Percentiles rank a stretch among this genome's conserved stretches.
Evolutionary conservation across 805 yeast genomes (phyloP).

Genomic region (Starmera amethionina): DNA sequence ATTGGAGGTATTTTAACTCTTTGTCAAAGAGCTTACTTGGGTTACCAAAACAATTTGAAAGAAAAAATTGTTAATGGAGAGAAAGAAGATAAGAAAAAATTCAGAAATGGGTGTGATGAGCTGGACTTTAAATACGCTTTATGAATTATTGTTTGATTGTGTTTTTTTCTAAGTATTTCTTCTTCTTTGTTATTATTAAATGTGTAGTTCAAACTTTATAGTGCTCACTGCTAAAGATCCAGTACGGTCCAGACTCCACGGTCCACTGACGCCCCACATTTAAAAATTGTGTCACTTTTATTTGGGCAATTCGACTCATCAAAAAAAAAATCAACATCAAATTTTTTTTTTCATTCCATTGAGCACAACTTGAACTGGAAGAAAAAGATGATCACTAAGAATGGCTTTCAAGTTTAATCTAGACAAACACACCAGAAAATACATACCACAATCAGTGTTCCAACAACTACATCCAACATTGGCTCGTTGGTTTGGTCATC

Average conservation of each 20-base stretch:
- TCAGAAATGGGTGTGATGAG: conserved; percentile 17
- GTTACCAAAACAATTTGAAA: conserved; percentile 8
- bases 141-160: too few relatives aligned
- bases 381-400: background rate
- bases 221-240: too few relatives aligned
- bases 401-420: conserved; percentile 5
- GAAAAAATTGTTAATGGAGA: conserved; percentile 14
- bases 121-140: conserved; percentile 14
- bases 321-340: too few relatives aligned
- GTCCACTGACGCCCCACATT: too few relatives aligned
- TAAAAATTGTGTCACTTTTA: too few relatives aligned
- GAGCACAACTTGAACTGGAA: too few relatives aligned
- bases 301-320: too few relatives aligned
- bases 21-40: conserved; percentile 6
- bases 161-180: too few relatives aligned
- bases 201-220: too few relatives aligned
- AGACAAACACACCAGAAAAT: conserved; percentile 10
- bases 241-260: too few relatives aligned
- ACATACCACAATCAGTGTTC: conserved; percentile 15
- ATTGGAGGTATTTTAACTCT: conserved; percentile 13
- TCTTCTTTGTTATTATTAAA: too few relatives aligned
- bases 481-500: conserved; percentile 31
- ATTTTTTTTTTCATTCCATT: too few relatives aligned
- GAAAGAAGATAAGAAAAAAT: conserved; percentile 10
- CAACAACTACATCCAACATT: conserved; percentile 25